These are phyloP conservation scores for Stagonosporopsis vannaccii DNA, from an alignment of 2,329 filamentous ascomycete species.

Conservation along the genomic window DNA sequence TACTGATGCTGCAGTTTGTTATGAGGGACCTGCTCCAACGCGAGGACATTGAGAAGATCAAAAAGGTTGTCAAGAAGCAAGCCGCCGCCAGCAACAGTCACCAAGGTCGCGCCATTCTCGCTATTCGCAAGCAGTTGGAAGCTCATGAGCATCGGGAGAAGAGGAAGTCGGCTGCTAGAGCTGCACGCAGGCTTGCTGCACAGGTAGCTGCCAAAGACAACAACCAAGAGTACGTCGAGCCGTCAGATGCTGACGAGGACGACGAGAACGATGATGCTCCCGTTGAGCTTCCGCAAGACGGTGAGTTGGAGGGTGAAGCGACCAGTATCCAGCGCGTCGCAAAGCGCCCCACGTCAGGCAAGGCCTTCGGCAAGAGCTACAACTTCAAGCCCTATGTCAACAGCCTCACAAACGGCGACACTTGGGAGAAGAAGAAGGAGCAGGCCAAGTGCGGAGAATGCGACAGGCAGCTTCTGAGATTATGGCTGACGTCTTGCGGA, in stretches of 20 bases:
- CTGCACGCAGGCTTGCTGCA: conserved; percentile 5
- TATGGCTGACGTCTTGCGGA: conserved; percentile 59
- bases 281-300: not conserved
- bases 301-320: conserved; percentile 1
- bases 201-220: not conserved
- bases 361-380: conserved; percentile 48
- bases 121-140: conserved; percentile 42
- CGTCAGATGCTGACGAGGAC: conserved; percentile 7
- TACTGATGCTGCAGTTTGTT: conserved; percentile 56
- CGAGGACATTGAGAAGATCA: conserved; percentile 56
- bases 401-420: conserved; percentile 39
- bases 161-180: conserved; percentile 18
- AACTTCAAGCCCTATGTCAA: conserved; percentile 53
- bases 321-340: not conserved
- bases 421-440: conserved; percentile 53
- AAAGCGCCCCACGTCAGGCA: conserved; percentile 27
- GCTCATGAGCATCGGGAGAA: conserved; percentile 18
- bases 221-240: not conserved
- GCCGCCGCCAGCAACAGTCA: conserved; percentile 17
- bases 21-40: conserved; percentile 55
- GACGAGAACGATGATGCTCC: conserved; percentile 4
- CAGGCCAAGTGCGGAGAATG: conserved; percentile 56
- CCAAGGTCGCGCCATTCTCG: conserved; percentile 28
- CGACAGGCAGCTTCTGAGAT: conserved; percentile 44
- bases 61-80: conserved; percentile 38